phyloP scores from a whole-genome alignment of 768 basidiomycete species.

The Lentinula raphanica region DNA sequence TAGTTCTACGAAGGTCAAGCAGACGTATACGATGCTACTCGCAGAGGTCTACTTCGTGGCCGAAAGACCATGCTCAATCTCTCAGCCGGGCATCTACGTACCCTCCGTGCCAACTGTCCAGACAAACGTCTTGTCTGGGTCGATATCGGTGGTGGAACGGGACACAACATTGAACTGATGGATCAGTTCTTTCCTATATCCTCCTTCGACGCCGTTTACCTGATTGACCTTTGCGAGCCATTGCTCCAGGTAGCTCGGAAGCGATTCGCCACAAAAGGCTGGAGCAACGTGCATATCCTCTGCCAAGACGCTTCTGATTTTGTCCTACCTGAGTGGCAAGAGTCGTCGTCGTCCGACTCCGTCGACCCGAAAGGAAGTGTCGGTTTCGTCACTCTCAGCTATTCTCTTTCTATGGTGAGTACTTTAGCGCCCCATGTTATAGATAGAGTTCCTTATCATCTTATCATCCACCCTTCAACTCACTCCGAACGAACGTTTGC shows the following conservation, averaged over 20 bases:
- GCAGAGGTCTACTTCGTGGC: conserved; percentile 57
- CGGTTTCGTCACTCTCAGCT: conserved; percentile 49
- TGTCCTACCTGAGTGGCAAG: conserved; percentile 52
- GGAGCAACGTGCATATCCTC: conserved; percentile 67
- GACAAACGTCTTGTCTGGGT: conserved; percentile 62
- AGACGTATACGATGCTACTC: conserved; percentile 66
- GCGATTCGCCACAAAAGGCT: conserved; percentile 60
- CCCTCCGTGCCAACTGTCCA: conserved; percentile 34
- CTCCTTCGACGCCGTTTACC: conserved; percentile 58
- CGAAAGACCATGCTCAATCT: conserved; percentile 68
- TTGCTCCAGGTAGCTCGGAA: conserved; percentile 66
- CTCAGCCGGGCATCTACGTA: conserved; percentile 55
- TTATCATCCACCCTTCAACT: too few species aligned
- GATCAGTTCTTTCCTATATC: conserved; percentile 47
- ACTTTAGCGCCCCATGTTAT: not conserved
- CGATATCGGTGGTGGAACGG: conserved; percentile 75
- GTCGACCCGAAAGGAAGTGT: conserved; percentile 49
- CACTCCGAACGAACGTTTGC: conserved; percentile 3
- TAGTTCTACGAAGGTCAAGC: conserved; percentile 69
- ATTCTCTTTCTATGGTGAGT: conserved; percentile 52
- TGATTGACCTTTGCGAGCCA: conserved; percentile 68
- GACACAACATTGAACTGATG: conserved; percentile 67
- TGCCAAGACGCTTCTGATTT: conserved; percentile 72
- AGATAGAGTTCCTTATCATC: not conserved
- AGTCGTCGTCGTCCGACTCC: conserved; percentile 28